These are phyloP conservation scores for Aspergillus heteromorphus DNA, from an alignment of 495 filamentous ascomycete genomes.

Conservation along the genomic window DNA sequence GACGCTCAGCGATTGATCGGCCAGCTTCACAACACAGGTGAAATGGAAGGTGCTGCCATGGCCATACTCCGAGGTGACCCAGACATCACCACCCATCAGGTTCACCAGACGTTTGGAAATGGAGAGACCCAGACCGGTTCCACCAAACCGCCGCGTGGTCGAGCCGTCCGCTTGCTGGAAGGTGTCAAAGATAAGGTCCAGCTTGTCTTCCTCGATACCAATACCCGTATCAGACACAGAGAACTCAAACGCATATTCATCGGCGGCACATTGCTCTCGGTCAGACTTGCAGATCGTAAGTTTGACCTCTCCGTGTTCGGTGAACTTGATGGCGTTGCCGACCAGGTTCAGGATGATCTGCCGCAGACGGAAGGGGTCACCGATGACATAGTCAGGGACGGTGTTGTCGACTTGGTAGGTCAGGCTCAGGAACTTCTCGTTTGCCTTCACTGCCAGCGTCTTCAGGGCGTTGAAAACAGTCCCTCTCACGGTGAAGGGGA, in stretches of 20 bases:
- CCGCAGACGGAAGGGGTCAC: slow-evolving; percentile 92
- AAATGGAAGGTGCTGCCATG: slow-evolving; percentile 96
- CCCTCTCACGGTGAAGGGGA: slow-evolving; percentile 90
- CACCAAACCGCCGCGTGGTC: slow-evolving; percentile 94
- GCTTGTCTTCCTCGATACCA: slow-evolving; percentile 91
- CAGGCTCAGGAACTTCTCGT: slow-evolving; percentile 90
- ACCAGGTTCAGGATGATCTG: slow-evolving; percentile 76
- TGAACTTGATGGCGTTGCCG: slow-evolving; percentile 78
- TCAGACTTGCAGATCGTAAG: slow-evolving; percentile 76
- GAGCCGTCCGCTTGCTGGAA: slow-evolving; percentile 99
- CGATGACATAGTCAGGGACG: slow-evolving; percentile 93
- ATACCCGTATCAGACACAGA: slow-evolving; percentile 97
- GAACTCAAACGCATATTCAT: slow-evolving; percentile 93
- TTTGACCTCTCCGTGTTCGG: slow-evolving; percentile 94
- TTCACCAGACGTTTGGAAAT: slow-evolving; percentile 96
- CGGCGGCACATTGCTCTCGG: slow-evolving; percentile 58
- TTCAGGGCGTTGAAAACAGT: slow-evolving; percentile 98
- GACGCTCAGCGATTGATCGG: slow-evolving; percentile 71
- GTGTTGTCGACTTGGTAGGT: slow-evolving; percentile 92
- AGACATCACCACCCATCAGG: slow-evolving; percentile 95
- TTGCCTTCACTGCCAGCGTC: slow-evolving; percentile 93
- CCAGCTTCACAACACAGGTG: slow-evolving; percentile 87
- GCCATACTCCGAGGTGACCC: slow-evolving; percentile 92
- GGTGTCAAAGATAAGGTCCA: slow-evolving; percentile 97
- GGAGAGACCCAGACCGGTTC: slow-evolving; percentile 90